A percentile compares a stretch with the other conserved stretches of the same genome.
Evolutionary conservation across 345 rosid species (phyloP).

Genomic region (Cardiospermum halicacabum): DNA sequence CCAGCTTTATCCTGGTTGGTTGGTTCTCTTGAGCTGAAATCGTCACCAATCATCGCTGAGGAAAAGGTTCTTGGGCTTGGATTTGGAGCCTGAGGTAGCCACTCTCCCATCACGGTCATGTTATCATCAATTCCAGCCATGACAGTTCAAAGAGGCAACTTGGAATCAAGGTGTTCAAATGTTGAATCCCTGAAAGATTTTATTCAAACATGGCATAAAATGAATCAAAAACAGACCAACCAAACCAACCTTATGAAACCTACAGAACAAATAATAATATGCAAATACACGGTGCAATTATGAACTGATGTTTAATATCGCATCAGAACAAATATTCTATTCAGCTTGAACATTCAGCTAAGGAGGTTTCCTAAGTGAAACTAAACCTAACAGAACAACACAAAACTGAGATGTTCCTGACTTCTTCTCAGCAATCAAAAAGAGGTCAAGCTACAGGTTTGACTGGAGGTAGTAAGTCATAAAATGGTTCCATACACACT

Average conservation of each 20-base stretch:
- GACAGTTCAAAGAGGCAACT: constrained; percentile 15
- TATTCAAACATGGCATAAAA: constrained; percentile 10
- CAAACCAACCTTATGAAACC: background rate
- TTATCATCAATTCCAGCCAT: constrained; percentile 76
- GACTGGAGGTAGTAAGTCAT: background rate
- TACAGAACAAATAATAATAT: constrained; percentile 9
- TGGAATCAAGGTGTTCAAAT: constrained; percentile 13
- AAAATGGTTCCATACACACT: background rate
- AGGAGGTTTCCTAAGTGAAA: background rate
- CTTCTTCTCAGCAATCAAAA: background rate
- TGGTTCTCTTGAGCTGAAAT: constrained; percentile 42
- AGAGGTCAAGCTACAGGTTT: background rate
- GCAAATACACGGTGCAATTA: background rate
- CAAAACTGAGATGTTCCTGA: background rate
- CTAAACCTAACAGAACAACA: background rate
- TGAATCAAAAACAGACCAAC: constrained; percentile 12
- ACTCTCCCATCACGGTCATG: constrained; percentile 71
- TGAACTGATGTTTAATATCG: background rate
- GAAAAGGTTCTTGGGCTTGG: constrained; percentile 59
- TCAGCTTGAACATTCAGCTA: background rate
- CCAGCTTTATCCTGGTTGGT: constrained; percentile 26
- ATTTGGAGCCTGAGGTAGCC: constrained; percentile 58
- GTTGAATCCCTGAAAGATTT: constrained; percentile 32
- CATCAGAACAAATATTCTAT: background rate
- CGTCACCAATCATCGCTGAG: constrained; percentile 45